Base-by-base conservation (phyloP, 495 filamentous ascomycete genomes). In the Coniosporium apollinis region DNA sequence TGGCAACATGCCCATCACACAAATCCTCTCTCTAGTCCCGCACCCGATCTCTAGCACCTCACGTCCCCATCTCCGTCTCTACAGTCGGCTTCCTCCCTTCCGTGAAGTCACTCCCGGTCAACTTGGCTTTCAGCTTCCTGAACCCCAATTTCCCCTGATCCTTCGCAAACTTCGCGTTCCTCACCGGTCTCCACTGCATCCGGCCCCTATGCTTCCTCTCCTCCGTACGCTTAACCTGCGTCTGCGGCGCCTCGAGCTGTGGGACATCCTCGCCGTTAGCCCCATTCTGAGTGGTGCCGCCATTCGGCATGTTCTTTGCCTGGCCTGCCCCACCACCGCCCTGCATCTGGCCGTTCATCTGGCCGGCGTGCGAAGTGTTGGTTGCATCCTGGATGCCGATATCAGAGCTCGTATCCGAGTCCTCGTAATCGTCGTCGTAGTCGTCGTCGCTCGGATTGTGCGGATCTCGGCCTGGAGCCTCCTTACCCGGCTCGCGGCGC, bases 111-210 rank as follows among this genome's bases (percentile, higher is more conserved):
- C 56, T 52, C 40, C 67, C 59, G 2, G 57, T 71, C 24, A 68
- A 56, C 39, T 70, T 62, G 4, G 50, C 57, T 34, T 54, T 62
- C 28, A 79, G 41, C 48, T 69, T 64, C 33, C 67, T 52, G 10
- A 74, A 58, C 1, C 70, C 76, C 45, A 69, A 70, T 43, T 68
- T 65, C 0, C 70, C 61, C 58, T 82, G 70, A 46, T 81, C 66
- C 59, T 79, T 80, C 24, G 74, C 76, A 39, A 82, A 82, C 52
- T 69, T 68, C 37, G 66, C 57, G 44, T 77, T 74, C 44, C 78
- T 55, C 59, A 76, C 67, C 17, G 78, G 76, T 50, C 69, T 76
- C 76, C 78, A 83, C 51, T 81, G 77, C 75, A 81, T 80, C 45
- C 79, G 38, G 7, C 76, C 78, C 22, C 76, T 59, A 42, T 81